Evolutionary conservation across 1,284 basidiomycete genomes (phyloP).

Genomic region (Psilocybe mexicana): DNA sequence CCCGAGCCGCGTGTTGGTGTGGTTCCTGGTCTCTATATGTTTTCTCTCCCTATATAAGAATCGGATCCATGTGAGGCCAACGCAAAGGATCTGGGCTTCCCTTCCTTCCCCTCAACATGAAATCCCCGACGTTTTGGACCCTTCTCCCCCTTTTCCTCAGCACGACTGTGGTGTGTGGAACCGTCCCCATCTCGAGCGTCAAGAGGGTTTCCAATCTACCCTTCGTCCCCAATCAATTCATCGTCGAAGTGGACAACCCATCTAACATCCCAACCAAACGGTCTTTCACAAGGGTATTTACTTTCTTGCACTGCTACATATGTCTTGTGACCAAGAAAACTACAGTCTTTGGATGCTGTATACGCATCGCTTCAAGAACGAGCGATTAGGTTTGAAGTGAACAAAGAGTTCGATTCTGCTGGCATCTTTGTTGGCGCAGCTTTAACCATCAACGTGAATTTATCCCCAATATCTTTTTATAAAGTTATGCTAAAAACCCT

Average conservation of each 20-base stretch:
- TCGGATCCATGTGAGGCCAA: constrained; percentile 1
- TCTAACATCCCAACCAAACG: constrained; percentile 41
- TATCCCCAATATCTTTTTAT: background rate
- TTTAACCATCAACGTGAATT: constrained; percentile 31
- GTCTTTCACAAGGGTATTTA: constrained; percentile 26
- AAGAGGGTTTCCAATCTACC: constrained; percentile 36
- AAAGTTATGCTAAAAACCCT: background rate
- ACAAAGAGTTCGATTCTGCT: constrained; percentile 38
- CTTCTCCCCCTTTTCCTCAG: constrained; percentile 28
- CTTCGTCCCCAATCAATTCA: constrained; percentile 49
- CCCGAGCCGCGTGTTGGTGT: constrained; percentile 17
- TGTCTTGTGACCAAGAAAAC: background rate
- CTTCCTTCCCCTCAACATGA: constrained; percentile 30
- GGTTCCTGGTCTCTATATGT: background rate
- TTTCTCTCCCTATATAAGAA: constrained; percentile 8
- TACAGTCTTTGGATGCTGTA: constrained; percentile 34
- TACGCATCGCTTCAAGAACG: constrained; percentile 36
- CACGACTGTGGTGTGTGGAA: constrained; percentile 19
- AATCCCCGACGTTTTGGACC: constrained; percentile 27
- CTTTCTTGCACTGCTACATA: background rate
- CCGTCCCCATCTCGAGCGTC: constrained; percentile 34
- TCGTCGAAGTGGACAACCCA: constrained; percentile 47
- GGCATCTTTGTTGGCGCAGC: constrained; percentile 44
- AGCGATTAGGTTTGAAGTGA: constrained; percentile 35
- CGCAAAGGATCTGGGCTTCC: constrained; percentile 12